These are phyloP conservation scores for Claviceps monticola DNA, from an alignment of 2,329 filamentous ascomycete genomes.

Conservation along the genomic window DNA sequence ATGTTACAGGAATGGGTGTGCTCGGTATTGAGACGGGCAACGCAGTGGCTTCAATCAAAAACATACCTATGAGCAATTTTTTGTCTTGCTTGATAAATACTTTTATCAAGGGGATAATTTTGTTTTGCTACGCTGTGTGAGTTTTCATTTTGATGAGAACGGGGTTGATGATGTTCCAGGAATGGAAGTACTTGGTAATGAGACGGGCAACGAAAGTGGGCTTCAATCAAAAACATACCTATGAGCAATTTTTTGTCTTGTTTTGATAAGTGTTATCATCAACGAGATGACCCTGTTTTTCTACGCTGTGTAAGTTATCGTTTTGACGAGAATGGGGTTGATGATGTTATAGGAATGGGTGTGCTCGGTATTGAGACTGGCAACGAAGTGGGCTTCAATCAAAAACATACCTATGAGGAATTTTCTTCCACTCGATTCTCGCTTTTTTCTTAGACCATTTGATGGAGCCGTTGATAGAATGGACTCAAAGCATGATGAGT, in stretches of 20 bases:
- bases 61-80: too few species aligned
- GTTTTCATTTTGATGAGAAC: neutral
- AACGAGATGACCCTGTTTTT: too few species aligned
- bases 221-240: neutral
- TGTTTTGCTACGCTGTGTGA: neutral
- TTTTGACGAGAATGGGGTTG: neutral
- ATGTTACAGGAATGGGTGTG: neutral
- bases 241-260: neutral
- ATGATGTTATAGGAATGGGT: too few species aligned
- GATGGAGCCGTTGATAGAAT: too few species aligned
- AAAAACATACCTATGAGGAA: neutral
- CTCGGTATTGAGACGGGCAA: neutral
- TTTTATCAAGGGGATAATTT: neutral
- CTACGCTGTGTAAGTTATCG: neutral
- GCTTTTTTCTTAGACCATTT: too few species aligned
- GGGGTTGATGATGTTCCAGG: neutral
- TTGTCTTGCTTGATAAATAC: neutral
- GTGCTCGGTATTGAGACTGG: neutral
- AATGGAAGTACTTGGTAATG: neutral
- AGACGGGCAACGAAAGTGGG: neutral
- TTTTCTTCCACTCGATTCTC: neutral
- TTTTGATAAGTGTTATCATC: neutral
- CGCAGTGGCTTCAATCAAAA: neutral
- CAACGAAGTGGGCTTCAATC: neutral
- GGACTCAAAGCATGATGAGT: too few species aligned